Conservation (phyloP, 495 filamentous ascomycete species). For the Hamigera avellanea region DNA sequence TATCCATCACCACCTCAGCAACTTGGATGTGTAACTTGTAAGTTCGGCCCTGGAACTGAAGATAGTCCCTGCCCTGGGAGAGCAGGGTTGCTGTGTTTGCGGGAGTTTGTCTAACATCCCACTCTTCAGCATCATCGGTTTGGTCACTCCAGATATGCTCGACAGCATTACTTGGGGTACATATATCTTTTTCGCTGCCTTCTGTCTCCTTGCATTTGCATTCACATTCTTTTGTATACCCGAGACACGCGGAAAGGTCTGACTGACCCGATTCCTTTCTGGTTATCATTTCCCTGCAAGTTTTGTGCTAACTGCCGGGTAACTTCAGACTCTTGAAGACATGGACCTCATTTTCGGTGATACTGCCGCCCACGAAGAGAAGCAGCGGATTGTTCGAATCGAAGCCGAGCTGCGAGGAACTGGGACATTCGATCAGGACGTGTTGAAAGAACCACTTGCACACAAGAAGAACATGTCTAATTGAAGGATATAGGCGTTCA, state of each 20-base stretch:
- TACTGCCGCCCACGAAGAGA: constrained; percentile 56
- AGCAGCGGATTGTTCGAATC: constrained; percentile 61
- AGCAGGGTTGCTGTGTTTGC: too few species aligned
- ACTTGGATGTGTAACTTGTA: constrained; percentile 36
- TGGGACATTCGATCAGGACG: constrained; percentile 11
- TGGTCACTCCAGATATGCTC: constrained; percentile 71
- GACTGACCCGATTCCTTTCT: background rate
- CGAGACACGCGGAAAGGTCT: constrained; percentile 44
- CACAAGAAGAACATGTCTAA: constrained; percentile 13
- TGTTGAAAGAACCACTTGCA: constrained; percentile 14
- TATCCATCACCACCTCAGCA: constrained; percentile 26
- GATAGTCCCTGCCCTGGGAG: too few species aligned
- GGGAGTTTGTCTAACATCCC: too few species aligned
- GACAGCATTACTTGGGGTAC: constrained; percentile 60
- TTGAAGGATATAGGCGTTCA: background rate
- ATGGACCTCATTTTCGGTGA: constrained; percentile 71
- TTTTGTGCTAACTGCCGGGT: background rate
- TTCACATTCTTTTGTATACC: constrained; percentile 50
- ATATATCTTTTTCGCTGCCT: constrained; percentile 65
- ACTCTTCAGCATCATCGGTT: constrained; percentile 45
- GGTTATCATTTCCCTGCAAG: background rate
- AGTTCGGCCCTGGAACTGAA: constrained; percentile 4
- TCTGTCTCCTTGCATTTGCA: constrained; percentile 52
- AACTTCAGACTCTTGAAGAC: constrained; percentile 32
- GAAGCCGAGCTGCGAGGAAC: constrained; percentile 50